Conservation (phyloP, 2,329 filamentous ascomycete species). For the Trichoderma guizhouense region DNA sequence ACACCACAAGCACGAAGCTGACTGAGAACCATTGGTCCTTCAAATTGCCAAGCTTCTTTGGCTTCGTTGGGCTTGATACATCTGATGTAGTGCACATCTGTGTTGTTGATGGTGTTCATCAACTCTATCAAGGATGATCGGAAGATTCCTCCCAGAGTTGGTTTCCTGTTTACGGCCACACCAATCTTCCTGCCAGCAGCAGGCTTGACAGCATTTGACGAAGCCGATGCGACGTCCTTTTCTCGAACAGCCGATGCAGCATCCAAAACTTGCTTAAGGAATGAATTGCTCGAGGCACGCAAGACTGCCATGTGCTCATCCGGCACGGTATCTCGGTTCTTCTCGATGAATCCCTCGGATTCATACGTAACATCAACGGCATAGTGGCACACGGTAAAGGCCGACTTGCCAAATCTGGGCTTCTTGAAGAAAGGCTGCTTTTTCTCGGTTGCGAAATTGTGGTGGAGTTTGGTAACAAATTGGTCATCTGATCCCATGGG, state of each 20-base stretch:
- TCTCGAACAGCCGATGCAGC: constrained; percentile 84
- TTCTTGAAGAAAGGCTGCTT: constrained; percentile 98
- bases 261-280: constrained; percentile 79
- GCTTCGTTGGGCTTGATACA: constrained; percentile 99
- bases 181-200: constrained; percentile 81
- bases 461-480: constrained; percentile 93
- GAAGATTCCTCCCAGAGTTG: constrained; percentile 96
- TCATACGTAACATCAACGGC: constrained; percentile 98
- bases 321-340: constrained; percentile 97
- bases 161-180: constrained; percentile 91
- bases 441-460: constrained; percentile 87
- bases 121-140: constrained; percentile 97
- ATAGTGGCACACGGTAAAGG: constrained; percentile 98
- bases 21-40: constrained; percentile 97
- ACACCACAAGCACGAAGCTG: constrained; percentile 98
- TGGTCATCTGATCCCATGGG: constrained; percentile 98
- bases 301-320: constrained; percentile 97
- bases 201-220: constrained; percentile 72
- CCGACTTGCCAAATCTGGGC: constrained; percentile 92
- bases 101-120: constrained; percentile 96
- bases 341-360: constrained; percentile 98
- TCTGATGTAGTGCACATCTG: constrained; percentile 97
- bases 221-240: constrained; percentile 69
- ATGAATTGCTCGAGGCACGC: constrained; percentile 76
- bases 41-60: constrained; percentile 96